Evolutionary conservation across 2,329 filamentous ascomycete species (phyloP), one percentile per base, ranked within the genome.

Genomic region (Huntiella abstrusa): DNA sequence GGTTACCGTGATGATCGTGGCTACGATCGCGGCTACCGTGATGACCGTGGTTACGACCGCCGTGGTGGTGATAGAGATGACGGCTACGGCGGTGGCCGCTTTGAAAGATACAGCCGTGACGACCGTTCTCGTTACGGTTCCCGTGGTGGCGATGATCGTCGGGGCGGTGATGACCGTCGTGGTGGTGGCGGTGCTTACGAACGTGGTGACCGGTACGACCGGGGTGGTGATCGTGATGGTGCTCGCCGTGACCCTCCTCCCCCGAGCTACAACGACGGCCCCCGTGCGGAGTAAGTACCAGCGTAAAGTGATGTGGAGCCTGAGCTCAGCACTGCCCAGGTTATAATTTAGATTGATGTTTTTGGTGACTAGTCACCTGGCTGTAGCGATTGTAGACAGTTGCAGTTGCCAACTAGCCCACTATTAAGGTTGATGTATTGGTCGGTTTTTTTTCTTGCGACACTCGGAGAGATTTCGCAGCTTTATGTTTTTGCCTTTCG

Each of bases 1-100:
- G 64, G 67, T 45, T 65, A 66, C 49, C 54, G 60, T 42, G 65
- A 67, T 41, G 61, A 74, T 51, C 71, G 74, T 53, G 65, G 69
- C 46, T 59, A 58, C 49, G 57, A 58, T 48, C 58, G 60, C 47
- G 59, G 51, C 11, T 52, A 52, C 41, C 51, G 51, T 49, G 55
- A 57, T 36, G 58, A 56, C n/a, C 54, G 53, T 39, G 60, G 64
- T 59, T 71, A 62, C 60, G 71, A 77, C 49, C 75, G 77, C 54
- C 72, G 75, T 54, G 66, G 70, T 43, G 61, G 61, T 43, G 58
- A 60, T 49, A 58, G 57, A 53, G 63, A 62, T 51, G 60, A 61
- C 35, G 59, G 59, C 40, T 59, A 62, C 49, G 60, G 62, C 41
- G 61, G 63, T 49, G 59, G 59, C 45, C 48, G 22, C 34, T 48